Percentiles rank a stretch among this genome's conserved stretches.
These are phyloP conservation scores for Myochromella boudieri DNA, from an alignment of 768 basidiomycete genomes.

Conservation along the genomic window DNA sequence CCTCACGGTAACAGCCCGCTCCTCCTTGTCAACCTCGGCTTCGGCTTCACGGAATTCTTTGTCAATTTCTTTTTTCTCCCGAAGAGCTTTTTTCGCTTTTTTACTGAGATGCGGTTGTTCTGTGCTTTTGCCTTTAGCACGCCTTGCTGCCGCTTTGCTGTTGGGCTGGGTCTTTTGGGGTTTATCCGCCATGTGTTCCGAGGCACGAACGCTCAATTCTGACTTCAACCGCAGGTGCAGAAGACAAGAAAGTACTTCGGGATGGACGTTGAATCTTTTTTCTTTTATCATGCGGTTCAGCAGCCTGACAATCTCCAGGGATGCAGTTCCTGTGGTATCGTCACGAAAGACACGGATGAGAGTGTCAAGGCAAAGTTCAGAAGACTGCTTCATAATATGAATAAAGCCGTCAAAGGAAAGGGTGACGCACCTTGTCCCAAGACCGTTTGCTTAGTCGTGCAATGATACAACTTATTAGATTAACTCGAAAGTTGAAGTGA, in stretches of 20 bases:
- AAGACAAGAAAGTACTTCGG: constrained; percentile 83
- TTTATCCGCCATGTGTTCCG: constrained; percentile 65
- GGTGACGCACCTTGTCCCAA: constrained; percentile 80
- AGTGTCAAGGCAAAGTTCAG: constrained; percentile 81
- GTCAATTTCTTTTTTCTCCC: constrained; percentile 88
- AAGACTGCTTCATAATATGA: constrained; percentile 50
- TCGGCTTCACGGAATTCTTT: constrained; percentile 93
- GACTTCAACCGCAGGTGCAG: constrained; percentile 83
- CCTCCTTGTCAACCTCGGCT: constrained; percentile 91
- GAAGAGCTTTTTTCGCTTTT: constrained; percentile 81
- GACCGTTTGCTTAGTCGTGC: constrained; percentile 79
- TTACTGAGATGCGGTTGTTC: constrained; percentile 84
- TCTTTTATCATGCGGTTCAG: constrained; percentile 97
- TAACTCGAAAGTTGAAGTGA: constrained; percentile 96
- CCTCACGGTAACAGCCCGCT: constrained; percentile 78
- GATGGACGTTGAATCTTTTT: constrained; percentile 84
- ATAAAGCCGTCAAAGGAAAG: constrained; percentile 7
- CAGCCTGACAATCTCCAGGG: constrained; percentile 86
- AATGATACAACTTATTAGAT: constrained; percentile 88
- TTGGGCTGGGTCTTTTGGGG: constrained; percentile 41
- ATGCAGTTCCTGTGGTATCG: constrained; percentile 78
- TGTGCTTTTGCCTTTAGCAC: constrained; percentile 57
- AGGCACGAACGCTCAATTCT: constrained; percentile 81
- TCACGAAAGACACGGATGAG: constrained; percentile 80
- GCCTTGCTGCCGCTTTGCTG: constrained; percentile 40